Evolutionary conservation across 1,284 basidiomycete species (phyloP).

Genomic region (Naganishia sp.): DNA sequence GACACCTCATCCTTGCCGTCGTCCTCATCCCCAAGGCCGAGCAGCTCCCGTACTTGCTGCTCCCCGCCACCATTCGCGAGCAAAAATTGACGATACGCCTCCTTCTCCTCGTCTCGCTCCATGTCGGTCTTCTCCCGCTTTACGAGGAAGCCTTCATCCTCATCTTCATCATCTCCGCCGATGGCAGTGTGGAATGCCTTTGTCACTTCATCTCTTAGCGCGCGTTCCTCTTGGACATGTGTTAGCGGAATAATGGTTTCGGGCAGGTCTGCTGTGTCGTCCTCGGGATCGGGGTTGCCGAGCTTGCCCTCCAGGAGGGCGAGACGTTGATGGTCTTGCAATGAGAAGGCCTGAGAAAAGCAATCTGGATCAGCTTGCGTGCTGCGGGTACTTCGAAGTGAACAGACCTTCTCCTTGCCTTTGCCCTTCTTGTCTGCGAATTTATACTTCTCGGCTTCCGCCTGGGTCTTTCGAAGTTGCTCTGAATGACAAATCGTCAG

Average conservation of each 20-base stretch:
- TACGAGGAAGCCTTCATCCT: slow-evolving; percentile 62
- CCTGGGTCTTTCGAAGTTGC: slow-evolving; percentile 45
- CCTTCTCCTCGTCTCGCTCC: slow-evolving; percentile 72
- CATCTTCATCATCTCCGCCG: slow-evolving; percentile 59
- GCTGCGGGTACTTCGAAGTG: background rate
- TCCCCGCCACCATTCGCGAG: slow-evolving; percentile 74
- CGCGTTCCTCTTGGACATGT: slow-evolving; percentile 75
- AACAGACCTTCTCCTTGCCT: slow-evolving; percentile 58
- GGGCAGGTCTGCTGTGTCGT: slow-evolving; percentile 20
- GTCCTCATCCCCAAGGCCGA: slow-evolving; percentile 43
- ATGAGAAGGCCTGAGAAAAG: slow-evolving; percentile 49
- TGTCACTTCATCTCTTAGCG: slow-evolving; percentile 77
- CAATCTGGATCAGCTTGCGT: too few species aligned
- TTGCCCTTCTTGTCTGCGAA: slow-evolving; percentile 43
- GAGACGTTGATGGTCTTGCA: slow-evolving; percentile 56
- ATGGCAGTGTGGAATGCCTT: slow-evolving; percentile 70
- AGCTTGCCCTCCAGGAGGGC: slow-evolving; percentile 48
- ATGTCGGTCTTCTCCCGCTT: slow-evolving; percentile 65
- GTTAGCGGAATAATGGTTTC: slow-evolving; percentile 58
- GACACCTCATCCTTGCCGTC: slow-evolving; percentile 35
- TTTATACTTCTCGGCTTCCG: slow-evolving; percentile 39
- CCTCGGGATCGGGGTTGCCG: slow-evolving; percentile 5
- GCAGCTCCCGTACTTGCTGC: slow-evolving; percentile 63
- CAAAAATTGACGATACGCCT: slow-evolving; percentile 78
- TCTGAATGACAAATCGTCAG: slow-evolving; percentile 33